These are phyloP conservation scores for Mangifera indica DNA, from an alignment of 345 rosid species.

Conservation along the genomic window DNA sequence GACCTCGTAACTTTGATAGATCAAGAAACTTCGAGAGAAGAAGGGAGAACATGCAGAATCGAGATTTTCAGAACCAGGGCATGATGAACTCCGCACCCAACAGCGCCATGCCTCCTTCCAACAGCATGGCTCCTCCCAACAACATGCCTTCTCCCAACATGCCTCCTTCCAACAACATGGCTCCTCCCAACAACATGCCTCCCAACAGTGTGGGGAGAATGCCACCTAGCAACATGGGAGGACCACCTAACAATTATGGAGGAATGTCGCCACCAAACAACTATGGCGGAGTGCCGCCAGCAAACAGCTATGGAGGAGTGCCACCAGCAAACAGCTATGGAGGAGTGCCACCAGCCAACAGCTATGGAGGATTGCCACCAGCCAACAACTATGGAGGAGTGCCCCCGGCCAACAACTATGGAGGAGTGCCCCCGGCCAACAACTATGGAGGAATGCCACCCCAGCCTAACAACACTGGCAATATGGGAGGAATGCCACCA, in stretches of 20 bases:
- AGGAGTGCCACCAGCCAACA: constrained; percentile 29
- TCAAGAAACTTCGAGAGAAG: constrained; percentile 88
- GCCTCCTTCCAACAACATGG: constrained; percentile 26
- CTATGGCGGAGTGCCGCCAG: constrained; percentile 28
- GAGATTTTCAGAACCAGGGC: constrained; percentile 28
- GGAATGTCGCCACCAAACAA: constrained; percentile 27
- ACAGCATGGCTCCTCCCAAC: neutral
- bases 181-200: constrained; percentile 3
- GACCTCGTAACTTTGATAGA: constrained; percentile 71
- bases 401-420: constrained; percentile 20
- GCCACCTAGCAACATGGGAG: constrained; percentile 33
- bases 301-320: constrained; percentile 24
- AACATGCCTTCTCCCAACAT: constrained; percentile 23
- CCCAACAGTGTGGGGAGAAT: constrained; percentile 30
- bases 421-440: constrained; percentile 25
- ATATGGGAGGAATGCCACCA: constrained; percentile 22
- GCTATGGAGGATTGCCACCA: constrained; percentile 29
- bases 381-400: constrained; percentile 24
- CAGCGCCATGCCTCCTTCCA: constrained; percentile 32
- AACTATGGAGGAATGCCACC: constrained; percentile 24
- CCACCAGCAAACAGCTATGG: constrained; percentile 28
- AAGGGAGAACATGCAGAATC: constrained; percentile 66
- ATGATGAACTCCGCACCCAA: constrained; percentile 37
- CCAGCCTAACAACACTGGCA: constrained; percentile 10
- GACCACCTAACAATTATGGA: constrained; percentile 31